Percentiles rank a stretch among this genome's conserved stretches.
phyloP scores from a whole-genome alignment of 2,329 filamentous ascomycete species.

The Calonectria montana region DNA sequence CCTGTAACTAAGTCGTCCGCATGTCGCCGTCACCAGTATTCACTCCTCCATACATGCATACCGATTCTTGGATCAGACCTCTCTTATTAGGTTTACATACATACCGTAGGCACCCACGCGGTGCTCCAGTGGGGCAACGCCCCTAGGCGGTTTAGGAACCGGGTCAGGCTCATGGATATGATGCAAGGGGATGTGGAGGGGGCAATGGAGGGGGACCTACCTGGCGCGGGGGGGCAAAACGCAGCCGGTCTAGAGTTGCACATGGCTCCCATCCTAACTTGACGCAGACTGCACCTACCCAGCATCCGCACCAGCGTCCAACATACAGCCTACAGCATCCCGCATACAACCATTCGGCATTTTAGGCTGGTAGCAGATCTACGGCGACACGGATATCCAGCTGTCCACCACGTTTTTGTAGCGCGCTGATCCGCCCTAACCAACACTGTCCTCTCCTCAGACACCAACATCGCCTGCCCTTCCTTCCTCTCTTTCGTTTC shows the following conservation, averaged over 20 bases:
- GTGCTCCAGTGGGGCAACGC: slow-evolving; percentile 13
- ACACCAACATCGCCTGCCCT: not conserved
- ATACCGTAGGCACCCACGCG: slow-evolving; percentile 2
- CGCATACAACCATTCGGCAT: not conserved
- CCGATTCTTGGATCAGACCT: slow-evolving; percentile 2
- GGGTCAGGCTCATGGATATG: slow-evolving; percentile 28
- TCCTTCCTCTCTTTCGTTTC: slow-evolving; percentile 1
- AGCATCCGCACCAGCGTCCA: slow-evolving; percentile 14
- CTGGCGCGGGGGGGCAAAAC: slow-evolving; percentile 17
- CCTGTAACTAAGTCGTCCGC: not conserved
- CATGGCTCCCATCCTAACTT: slow-evolving; percentile 33
- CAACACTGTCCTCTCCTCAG: not conserved
- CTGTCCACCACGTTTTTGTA: not conserved
- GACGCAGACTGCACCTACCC: slow-evolving; percentile 32
- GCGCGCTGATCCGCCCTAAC: not conserved
- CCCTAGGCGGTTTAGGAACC: slow-evolving; percentile 26
- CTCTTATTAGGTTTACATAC: slow-evolving; percentile 21
- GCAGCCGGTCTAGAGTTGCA: slow-evolving; percentile 20
- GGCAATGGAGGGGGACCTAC: slow-evolving; percentile 27
- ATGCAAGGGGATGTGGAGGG: slow-evolving; percentile 36
- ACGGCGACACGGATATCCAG: not conserved
- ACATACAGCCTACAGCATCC: not conserved
- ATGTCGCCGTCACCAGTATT: not conserved
- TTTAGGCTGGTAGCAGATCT: not conserved
- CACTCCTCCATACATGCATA: slow-evolving; percentile 17